Conservation (phyloP, 2,329 filamentous ascomycete genomes). For the Paraphaeosphaeria sporulosa region DNA sequence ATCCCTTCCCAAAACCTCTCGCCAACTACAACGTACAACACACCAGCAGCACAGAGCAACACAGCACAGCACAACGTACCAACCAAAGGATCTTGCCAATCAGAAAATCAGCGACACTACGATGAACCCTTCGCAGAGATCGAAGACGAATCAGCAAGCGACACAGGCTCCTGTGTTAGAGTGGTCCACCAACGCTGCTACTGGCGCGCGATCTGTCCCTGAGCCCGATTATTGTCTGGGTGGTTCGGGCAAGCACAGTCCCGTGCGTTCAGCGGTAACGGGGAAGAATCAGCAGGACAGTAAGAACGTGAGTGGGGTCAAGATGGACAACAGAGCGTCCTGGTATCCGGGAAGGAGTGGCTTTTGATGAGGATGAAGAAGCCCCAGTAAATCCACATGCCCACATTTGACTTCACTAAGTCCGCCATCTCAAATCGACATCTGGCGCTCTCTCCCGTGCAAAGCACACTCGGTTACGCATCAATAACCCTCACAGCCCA, state of each 20-base stretch:
- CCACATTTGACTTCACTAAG: no score
- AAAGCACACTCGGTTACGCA: background rate
- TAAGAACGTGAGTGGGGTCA: background rate
- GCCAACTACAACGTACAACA: background rate
- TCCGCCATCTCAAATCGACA: no score
- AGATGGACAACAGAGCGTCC: background rate
- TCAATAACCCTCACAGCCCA: constrained; percentile 15
- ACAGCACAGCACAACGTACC: background rate
- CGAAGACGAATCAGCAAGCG: background rate
- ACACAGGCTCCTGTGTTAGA: no score
- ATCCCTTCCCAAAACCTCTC: background rate
- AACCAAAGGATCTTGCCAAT: background rate
- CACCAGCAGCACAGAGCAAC: background rate
- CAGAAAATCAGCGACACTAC: background rate
- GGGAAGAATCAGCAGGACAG: background rate
- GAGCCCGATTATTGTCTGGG: background rate
- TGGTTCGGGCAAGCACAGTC: background rate
- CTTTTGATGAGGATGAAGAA: background rate
- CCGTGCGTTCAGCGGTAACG: background rate
- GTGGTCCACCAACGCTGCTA: no score
- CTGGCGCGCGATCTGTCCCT: no score
- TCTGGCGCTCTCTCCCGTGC: no score
- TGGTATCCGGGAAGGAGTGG: background rate
- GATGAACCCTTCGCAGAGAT: background rate
- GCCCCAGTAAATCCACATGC: no score